Conservation (phyloP, 176 grass and related monocot genomes). For the Melocanna baccifera region DNA sequence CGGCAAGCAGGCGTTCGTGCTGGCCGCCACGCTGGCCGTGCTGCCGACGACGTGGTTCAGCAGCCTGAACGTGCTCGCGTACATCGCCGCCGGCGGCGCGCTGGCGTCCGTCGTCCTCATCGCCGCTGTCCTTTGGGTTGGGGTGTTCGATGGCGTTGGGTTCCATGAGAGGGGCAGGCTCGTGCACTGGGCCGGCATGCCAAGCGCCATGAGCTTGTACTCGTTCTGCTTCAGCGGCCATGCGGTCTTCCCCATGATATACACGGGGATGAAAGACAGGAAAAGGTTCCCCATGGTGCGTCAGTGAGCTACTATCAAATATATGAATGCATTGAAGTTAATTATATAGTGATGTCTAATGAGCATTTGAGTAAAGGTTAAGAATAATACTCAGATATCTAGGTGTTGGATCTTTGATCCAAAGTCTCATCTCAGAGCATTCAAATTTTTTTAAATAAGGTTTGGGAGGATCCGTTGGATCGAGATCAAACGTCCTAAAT, state of each 20-base stretch:
- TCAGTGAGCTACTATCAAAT: no score
- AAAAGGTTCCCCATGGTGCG: constrained; percentile 49
- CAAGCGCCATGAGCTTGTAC: constrained; percentile 52
- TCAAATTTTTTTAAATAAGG: no score
- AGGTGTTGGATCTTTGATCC: no score
- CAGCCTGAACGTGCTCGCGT: constrained; percentile 55
- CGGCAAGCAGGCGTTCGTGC: constrained; percentile 50
- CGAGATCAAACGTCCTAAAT: no score
- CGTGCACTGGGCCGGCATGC: constrained; percentile 45
- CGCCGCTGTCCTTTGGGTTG: constrained; percentile 44
- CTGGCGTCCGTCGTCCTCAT: constrained; percentile 49
- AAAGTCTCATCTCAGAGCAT: no score
- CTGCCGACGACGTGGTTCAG: constrained; percentile 62
- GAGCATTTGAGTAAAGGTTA: no score
- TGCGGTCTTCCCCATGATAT: constrained; percentile 62
- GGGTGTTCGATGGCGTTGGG: constrained; percentile 42
- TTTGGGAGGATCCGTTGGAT: no score
- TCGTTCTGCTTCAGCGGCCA: constrained; percentile 73
- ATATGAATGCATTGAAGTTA: no score
- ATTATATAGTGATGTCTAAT: no score
- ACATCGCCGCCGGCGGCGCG: constrained; percentile 39
- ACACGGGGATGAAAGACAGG: constrained; percentile 45
- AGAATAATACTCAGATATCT: no score
- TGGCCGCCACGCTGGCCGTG: constrained; percentile 45
- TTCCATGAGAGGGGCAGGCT: constrained; percentile 45